Conservation (phyloP, 2,329 filamentous ascomycete genomes). For the Balansia obtecta region DNA sequence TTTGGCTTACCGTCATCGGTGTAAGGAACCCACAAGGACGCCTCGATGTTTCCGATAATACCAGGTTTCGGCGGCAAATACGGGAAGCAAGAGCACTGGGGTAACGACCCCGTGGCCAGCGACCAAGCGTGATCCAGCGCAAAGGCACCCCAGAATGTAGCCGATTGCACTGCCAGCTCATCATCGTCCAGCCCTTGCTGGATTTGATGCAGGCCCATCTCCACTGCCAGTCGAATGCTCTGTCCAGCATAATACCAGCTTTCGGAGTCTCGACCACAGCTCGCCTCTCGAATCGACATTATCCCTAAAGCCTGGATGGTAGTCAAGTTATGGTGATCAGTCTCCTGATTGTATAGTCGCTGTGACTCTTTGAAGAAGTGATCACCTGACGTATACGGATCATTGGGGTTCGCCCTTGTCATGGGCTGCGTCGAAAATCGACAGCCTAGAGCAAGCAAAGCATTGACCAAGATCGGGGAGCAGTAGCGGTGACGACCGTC, state of each 20-base stretch:
- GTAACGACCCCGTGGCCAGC: constrained; percentile 48
- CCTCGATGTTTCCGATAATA: constrained; percentile 48
- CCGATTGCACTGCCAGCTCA: constrained; percentile 43
- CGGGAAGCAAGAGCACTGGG: constrained; percentile 45
- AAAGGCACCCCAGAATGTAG: constrained; percentile 51
- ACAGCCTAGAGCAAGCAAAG: constrained; percentile 52
- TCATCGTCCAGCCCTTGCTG: constrained; percentile 37
- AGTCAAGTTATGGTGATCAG: constrained; percentile 49
- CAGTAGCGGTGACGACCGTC: constrained; percentile 51
- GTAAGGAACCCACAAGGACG: constrained; percentile 46
- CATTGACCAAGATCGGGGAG: constrained; percentile 54
- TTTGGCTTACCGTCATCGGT: constrained; percentile 39
- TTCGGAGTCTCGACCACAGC: constrained; percentile 58
- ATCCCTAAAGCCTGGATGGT: constrained; percentile 65
- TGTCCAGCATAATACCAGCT: constrained; percentile 63
- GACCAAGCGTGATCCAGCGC: constrained; percentile 55
- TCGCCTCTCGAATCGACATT: constrained; percentile 65
- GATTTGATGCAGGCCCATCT: constrained; percentile 54
- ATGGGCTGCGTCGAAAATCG: constrained; percentile 54
- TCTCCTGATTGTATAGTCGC: constrained; percentile 44
- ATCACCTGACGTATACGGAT: constrained; percentile 55
- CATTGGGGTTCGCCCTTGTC: constrained; percentile 48
- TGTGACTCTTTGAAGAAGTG: constrained; percentile 62
- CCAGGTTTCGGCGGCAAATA: constrained; percentile 46
- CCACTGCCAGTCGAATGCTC: constrained; percentile 58